Percentiles rank a stretch among this genome's conserved stretches.
These are phyloP conservation scores for Diddensiella transvaalensis DNA, from an alignment of 805 yeast genomes.

Conservation along the genomic window DNA sequence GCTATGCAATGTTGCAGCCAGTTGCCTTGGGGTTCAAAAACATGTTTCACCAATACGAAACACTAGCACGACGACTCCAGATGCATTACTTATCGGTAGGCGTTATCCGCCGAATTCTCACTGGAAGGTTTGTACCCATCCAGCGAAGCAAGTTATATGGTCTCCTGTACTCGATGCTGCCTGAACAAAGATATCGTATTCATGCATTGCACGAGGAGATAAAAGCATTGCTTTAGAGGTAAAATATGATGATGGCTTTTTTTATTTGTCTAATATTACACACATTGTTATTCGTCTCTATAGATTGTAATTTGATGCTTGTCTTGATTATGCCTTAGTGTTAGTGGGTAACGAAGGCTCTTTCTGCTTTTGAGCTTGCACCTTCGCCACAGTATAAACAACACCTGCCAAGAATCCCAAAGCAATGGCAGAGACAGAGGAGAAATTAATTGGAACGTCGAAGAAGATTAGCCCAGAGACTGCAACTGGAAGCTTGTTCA, in stretches of 20 bases:
- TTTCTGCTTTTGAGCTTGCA: constrained; percentile 63
- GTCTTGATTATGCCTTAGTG: constrained; percentile 15
- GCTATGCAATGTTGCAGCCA: constrained; percentile 34
- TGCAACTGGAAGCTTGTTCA: constrained; percentile 97
- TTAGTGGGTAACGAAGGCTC: constrained; percentile 25
- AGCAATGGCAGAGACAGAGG: constrained; percentile 84
- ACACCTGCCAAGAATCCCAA: constrained; percentile 94
- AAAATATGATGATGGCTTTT: background rate
- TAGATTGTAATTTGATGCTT: background rate
- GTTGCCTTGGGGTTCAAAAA: constrained; percentile 43
- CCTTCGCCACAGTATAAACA: constrained; percentile 93
- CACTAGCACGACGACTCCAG: constrained; percentile 40
- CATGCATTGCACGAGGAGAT: constrained; percentile 15
- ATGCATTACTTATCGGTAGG: constrained; percentile 42
- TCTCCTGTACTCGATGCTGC: constrained; percentile 51
- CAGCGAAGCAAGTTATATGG: constrained; percentile 48
- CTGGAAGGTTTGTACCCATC: constrained; percentile 47
- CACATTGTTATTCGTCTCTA: too few species aligned
- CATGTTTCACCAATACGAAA: constrained; percentile 49
- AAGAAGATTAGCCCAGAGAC: constrained; percentile 91
- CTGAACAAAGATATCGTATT: constrained; percentile 36
- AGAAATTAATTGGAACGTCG: constrained; percentile 91
- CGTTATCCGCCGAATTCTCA: constrained; percentile 40
- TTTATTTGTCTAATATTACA: too few species aligned
- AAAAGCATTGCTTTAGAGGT: background rate